Evolutionary conservation across 306 rosid genomes (phyloP), one percentile per base, ranked within the genome.

Genomic region (Sesbania bispinosa): DNA sequence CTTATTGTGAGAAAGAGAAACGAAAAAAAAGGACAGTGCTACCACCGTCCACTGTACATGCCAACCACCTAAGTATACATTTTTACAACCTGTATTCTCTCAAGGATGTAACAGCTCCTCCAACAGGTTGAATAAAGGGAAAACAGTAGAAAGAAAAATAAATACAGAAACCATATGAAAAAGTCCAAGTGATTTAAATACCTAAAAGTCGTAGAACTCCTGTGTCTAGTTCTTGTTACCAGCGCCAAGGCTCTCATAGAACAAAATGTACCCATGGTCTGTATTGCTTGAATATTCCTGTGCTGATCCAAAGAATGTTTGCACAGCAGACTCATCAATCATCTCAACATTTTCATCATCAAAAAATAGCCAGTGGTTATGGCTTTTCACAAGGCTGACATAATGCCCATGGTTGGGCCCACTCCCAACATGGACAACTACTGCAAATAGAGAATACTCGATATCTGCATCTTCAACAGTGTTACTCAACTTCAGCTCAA

Each of bases 371-470:
- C n/a, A n/a, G n/a, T 95, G 99, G 79, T 88, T 88, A 78, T 95
- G 99, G 88, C 99, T 95, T 85, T 95, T 95, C 89, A 95, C 99
- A 62, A 95, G 99, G 88, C 99, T 86, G 46, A 91, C 93, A 43
- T 95, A 95, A 83, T 95, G 99, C 43, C 99, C 99, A 39, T 95
- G 99, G 88, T 95, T 95, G 77, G 99, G 97, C 8, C 99, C 99
- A 68, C 89, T 91, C 27, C 99, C 99, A 32, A 95, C 96, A 76
- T 95, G 99, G 54, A 95, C 99, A 55, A 95, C 99, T 23, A 95
- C 97, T 0, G 97, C 99, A 81, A 95, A 92, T 35, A 95, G 85
- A 52, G 99, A 95, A 76, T 95, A 95, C 80, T 95, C 99, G 0
- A 80, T 67, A 73, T 95, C 99, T 10, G 87, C 96, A 73, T 89